phyloP scores from a whole-genome alignment of 192 early-diverging fungal genomes.

The Backusella mclennaniae region DNA sequence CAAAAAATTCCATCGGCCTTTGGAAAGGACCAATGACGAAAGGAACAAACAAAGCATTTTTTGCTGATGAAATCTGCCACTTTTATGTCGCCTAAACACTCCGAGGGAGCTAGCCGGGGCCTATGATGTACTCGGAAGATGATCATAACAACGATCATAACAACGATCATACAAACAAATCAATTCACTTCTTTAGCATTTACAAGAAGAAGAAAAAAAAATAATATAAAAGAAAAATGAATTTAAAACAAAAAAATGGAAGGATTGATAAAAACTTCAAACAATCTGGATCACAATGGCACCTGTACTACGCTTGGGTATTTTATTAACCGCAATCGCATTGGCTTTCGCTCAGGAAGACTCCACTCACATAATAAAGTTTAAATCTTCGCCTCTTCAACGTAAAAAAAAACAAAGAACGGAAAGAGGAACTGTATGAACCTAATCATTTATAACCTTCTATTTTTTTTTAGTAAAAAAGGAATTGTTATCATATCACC shows the following conservation, averaged over 20 bases:
- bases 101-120: not conserved
- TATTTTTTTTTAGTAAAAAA: constrained; percentile 14
- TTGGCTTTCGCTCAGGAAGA: constrained; percentile 9
- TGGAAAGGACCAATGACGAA: not conserved
- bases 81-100: not conserved
- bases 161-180: not conserved
- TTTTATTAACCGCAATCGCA: not conserved
- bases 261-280: not conserved
- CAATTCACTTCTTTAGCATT: not conserved
- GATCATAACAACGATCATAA: constrained; percentile 4
- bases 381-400: constrained; percentile 19
- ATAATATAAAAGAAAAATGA: not conserved
- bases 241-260: not conserved
- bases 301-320: not conserved
- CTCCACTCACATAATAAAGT: constrained; percentile 36
- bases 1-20: constrained; percentile 1
- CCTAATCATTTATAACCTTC: not conserved
- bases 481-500: constrained; percentile 10
- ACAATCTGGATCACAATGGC: not conserved
- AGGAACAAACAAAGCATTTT: not conserved
- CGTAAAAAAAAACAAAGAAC: constrained; percentile 6
- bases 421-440: not conserved
- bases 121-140: not conserved
- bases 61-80: not conserved
- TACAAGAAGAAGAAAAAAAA: not conserved